Evolutionary conservation across 805 yeast genomes (phyloP).

Genomic region (Zygoascus bituminiphila): DNA sequence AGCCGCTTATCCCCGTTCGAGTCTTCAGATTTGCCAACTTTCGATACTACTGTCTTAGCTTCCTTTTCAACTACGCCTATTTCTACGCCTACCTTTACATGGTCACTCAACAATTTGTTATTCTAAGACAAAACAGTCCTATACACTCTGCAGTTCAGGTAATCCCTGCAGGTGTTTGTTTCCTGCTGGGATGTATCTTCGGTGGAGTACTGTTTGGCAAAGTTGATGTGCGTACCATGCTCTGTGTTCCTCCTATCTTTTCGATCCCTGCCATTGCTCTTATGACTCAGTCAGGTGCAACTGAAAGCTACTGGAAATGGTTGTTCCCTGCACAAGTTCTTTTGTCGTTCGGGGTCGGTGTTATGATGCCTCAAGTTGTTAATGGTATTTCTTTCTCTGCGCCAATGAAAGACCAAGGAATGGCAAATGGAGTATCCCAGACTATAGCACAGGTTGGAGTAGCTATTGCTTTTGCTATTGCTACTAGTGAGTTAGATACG

Average conservation of each 20-base stretch:
- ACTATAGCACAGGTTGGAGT: slow-evolving; percentile 32
- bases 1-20: slow-evolving; percentile 26
- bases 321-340: slow-evolving; percentile 23
- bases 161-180: slow-evolving; percentile 30
- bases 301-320: slow-evolving; percentile 27
- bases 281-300: slow-evolving; percentile 19
- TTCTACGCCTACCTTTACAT: slow-evolving; percentile 20
- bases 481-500: slow-evolving; percentile 14
- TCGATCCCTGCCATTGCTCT: slow-evolving; percentile 21
- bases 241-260: slow-evolving; percentile 12
- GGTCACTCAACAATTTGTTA: slow-evolving; percentile 24
- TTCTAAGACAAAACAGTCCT: slow-evolving; percentile 25
- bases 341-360: slow-evolving; percentile 25
- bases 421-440: slow-evolving; percentile 32
- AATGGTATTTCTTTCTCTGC: slow-evolving; percentile 28
- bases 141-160: slow-evolving; percentile 33
- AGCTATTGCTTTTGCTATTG: slow-evolving; percentile 26
- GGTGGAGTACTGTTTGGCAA: slow-evolving; percentile 20
- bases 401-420: slow-evolving; percentile 35
- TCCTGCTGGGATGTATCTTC: slow-evolving; percentile 24
- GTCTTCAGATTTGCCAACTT: slow-evolving; percentile 26
- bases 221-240: slow-evolving; percentile 2
- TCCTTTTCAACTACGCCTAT: slow-evolving; percentile 19
- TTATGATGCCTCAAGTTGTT: slow-evolving; percentile 31
- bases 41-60: slow-evolving; percentile 17